A percentile compares a stretch with the other conserved stretches of the same genome.
Conservation (phyloP, 2,329 filamentous ascomycete species). For the Cytospora piceae region DNA sequence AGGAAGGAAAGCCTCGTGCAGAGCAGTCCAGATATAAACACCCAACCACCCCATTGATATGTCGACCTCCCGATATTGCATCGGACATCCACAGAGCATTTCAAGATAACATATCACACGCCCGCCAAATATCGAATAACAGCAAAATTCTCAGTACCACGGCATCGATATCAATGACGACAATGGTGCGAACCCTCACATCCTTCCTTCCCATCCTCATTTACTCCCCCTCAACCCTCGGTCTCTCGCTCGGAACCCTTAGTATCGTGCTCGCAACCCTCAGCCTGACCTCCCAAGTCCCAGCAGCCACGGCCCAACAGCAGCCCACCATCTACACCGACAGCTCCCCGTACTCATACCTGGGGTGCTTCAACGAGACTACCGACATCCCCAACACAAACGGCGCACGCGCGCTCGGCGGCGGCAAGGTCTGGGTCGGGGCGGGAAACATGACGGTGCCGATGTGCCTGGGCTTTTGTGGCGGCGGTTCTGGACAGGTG, state of each 20-base stretch:
- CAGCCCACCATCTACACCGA: conserved; percentile 41
- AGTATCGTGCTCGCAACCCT: background rate
- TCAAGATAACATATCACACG: background rate
- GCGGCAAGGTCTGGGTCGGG: conserved; percentile 45
- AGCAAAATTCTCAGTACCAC: background rate
- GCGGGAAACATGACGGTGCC: conserved; percentile 55
- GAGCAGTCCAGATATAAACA: background rate
- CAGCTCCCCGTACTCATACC: conserved; percentile 50
- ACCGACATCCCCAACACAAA: conserved; percentile 47
- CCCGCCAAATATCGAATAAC: background rate
- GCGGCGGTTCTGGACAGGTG: conserved; percentile 38
- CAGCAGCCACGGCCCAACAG: conserved; percentile 1
- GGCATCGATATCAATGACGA: background rate
- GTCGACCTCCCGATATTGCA: background rate
- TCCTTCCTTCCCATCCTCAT: background rate
- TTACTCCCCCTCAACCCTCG: background rate
- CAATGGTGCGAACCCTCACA: background rate
- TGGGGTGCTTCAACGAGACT: conserved; percentile 64
- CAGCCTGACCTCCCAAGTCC: conserved; percentile 27
- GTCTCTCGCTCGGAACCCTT: no score
- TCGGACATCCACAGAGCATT: background rate
- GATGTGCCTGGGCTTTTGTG: conserved; percentile 56
- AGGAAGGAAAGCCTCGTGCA: background rate
- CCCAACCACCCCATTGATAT: background rate
- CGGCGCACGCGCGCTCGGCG: conserved; percentile 49